Conservation (phyloP, 2,329 filamentous ascomycete species). For the Scolecobasidium constrictum region DNA sequence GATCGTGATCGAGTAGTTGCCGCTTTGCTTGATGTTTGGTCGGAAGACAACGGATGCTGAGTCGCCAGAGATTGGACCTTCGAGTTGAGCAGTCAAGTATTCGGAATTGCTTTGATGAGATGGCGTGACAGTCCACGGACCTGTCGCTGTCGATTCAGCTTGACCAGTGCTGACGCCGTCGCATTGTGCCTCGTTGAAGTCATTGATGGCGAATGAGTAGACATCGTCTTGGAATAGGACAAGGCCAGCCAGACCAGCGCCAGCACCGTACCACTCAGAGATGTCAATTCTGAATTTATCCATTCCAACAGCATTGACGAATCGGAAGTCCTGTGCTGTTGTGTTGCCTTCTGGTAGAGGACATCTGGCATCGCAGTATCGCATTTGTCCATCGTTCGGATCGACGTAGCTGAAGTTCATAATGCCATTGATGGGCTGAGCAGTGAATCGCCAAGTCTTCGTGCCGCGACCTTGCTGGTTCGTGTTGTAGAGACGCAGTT, state of each 20-base stretch:
- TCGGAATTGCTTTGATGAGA: conserved; percentile 60
- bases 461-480: conserved; percentile 75
- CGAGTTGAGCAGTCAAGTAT: conserved; percentile 59
- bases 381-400: conserved; percentile 53
- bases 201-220: conserved; percentile 70
- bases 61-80: conserved; percentile 42
- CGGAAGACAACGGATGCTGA: conserved; percentile 63
- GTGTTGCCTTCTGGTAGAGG: conserved; percentile 62
- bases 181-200: conserved; percentile 83
- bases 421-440: conserved; percentile 78
- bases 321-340: conserved; percentile 79
- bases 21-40: conserved; percentile 77
- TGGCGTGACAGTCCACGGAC: conserved; percentile 61
- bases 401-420: conserved; percentile 93
- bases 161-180: conserved; percentile 47
- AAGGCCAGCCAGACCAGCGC: conserved; percentile 76
- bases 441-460: conserved; percentile 76
- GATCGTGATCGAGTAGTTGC: conserved; percentile 82
- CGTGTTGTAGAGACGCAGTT: conserved; percentile 81
- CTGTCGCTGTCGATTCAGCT: conserved; percentile 58
- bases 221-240: conserved; percentile 81
- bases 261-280: conserved; percentile 73
- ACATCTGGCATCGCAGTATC: conserved; percentile 70
- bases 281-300: conserved; percentile 76
- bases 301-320: conserved; percentile 86